Conservation (phyloP, 345 rosid genomes). For the Anacardium occidentale region DNA sequence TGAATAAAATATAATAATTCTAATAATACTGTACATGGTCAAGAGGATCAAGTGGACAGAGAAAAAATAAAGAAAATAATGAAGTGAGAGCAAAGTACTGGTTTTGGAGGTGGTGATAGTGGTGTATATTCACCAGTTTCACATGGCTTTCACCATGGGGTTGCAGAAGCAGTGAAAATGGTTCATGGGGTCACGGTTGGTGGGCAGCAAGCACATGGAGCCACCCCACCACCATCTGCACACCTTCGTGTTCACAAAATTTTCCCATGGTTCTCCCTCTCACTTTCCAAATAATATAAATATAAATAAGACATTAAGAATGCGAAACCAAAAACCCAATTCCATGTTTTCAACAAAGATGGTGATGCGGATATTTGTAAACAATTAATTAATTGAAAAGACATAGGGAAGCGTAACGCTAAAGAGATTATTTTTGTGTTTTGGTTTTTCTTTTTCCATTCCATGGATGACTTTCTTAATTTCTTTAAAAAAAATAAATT, state of each 20-base stretch:
- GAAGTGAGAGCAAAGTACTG: too few species aligned
- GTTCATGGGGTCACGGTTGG: conserved; percentile 27
- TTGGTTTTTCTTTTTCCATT: conserved; percentile 12
- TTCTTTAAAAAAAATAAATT: too few species aligned
- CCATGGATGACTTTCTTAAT: neutral
- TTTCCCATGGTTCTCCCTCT: conserved; percentile 5
- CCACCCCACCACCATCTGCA: conserved; percentile 3
- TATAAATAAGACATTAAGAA: neutral
- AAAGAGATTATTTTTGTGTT: neutral
- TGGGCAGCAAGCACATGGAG: conserved; percentile 40
- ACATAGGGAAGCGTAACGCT: conserved; percentile 23
- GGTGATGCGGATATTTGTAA: neutral
- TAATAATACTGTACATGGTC: neutral
- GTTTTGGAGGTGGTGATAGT: neutral
- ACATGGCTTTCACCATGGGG: conserved; percentile 32
- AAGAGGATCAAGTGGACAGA: neutral
- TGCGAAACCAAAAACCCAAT: neutral
- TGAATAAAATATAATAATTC: neutral
- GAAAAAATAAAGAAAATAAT: neutral
- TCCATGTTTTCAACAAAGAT: conserved; percentile 3
- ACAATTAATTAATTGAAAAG: neutral
- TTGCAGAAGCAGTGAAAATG: conserved; percentile 6
- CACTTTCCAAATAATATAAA: too few species aligned
- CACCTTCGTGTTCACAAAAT: neutral
- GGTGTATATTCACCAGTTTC: conserved; percentile 8